Base-by-base conservation (phyloP, 2,329 filamentous ascomycete genomes). In the Paecilomyces sp. region DNA sequence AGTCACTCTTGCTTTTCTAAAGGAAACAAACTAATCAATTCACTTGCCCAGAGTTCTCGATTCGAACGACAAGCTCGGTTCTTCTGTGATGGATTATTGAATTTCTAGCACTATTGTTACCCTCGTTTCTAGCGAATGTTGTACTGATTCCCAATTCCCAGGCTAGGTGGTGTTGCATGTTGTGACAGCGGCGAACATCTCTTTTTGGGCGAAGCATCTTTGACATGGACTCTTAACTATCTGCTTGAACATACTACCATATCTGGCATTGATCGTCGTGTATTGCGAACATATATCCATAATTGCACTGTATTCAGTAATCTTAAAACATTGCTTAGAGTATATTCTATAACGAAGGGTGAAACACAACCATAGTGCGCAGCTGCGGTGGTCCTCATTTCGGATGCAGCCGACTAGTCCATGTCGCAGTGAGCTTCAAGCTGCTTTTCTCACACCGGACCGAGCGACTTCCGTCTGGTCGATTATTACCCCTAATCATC, bases 11-110 rank as follows among this genome's bases (percentile, higher is more conserved):
- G 22, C 13, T 25, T 11, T 53, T 12, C 56, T 3, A 30, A 7
- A 15, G 34, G 47, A 54, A 18, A 47, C 9, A 53, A 9, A 25
- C 65, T 68, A 62, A 71, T 30, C 12, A 6, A 30, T 22, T 24
- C 57, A 28, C 54, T 61, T 52, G 6, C 56, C 22, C 56, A 79
- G 77, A 25, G 75, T 79, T 6, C 70, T 79, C 53, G 76, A 79
- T 58, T 71, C 74, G n/a, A 78, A 72, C 61, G 77, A 79, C 57
- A 73, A 74, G 62, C 60, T 79, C 54, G 75, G 74, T 41, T 67
- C 70, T 54, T 68, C 70, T 13, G 62, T 65, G 15, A 68, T 69
- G 53, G 74, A 77, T 60, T 75, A 71, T 54, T 76, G 62, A 73
- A 28, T 11, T 30, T 53, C 51, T 25, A 25, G 24, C 51, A 28